Evolutionary conservation across 1,284 basidiomycete species (phyloP), one percentile per base, ranked within the genome.

Genomic region (Papiliotrema nemorosa): DNA sequence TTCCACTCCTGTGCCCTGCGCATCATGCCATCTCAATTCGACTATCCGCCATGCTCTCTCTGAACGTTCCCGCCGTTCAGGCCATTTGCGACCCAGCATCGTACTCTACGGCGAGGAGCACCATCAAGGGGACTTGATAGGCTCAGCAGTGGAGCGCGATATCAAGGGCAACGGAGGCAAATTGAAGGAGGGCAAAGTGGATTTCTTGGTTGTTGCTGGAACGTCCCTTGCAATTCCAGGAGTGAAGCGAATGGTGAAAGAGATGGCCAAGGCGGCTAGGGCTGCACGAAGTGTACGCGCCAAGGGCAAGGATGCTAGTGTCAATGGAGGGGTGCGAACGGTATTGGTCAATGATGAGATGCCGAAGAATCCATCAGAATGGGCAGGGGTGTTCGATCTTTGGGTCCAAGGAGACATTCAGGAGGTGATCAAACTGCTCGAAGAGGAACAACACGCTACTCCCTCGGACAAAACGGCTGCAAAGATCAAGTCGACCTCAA

Each of bases 351-450:
- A 96, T 73, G 78, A 90, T 50, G 90, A 96, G 63, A 90, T 92
- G 63, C 92, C 92, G 0, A 88, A 88, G 10, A 43, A 26, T 22
- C 21, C 34, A 3, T 84, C 84, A 6, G 88, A 92, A 60, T 96
- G 90, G 90, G 85, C 88, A 58, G 88, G 84, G 21, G 85, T 92
- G 2, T 96, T 97, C 63, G 91, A 97, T 72, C 81, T 84, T 25
- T 97, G 90, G 89, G 73, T 92, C 41, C 84, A 90, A 62, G 90
- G 91, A 3, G 90, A 97, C 66, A 84, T 90, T 3, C 92, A 96
- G 71, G 67, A 67, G 22, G 90, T 92, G 29, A 14, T 31, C 29
- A 14, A 31, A 31, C 70, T 31, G 29, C 29, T 86, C 87, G 3
- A 29, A 14, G 16, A 36, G 53, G 20, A 34, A 33, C 24, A 14